phyloP scores from a whole-genome alignment of 768 basidiomycete genomes.

The Lepiota brunneoincarnata region DNA sequence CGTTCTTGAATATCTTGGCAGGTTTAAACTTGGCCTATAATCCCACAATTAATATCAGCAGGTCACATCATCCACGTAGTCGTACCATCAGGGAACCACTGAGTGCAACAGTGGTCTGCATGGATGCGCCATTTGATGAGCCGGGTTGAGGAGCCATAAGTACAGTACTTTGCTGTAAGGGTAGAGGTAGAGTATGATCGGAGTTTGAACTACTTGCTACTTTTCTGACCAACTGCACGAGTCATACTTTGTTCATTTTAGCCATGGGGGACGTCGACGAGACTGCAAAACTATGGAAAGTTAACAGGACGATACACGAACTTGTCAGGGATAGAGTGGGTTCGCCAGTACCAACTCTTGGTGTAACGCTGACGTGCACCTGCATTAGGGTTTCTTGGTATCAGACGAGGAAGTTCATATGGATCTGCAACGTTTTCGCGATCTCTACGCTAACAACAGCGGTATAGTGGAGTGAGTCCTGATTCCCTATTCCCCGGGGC shows the following conservation, averaged over 20 bases:
- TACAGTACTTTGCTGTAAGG: not conserved
- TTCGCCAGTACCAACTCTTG: constrained; percentile 13
- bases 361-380: constrained; percentile 23
- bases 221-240: constrained; percentile 15
- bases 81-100: constrained; percentile 51
- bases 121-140: constrained; percentile 9
- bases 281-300: constrained; percentile 90
- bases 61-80: not conserved
- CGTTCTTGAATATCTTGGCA: constrained; percentile 82
- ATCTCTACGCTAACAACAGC: constrained; percentile 64
- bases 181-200: constrained; percentile 30
- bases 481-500: not conserved
- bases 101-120: constrained; percentile 38
- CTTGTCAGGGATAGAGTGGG: constrained; percentile 91
- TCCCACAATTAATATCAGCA: constrained; percentile 8
- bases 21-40: constrained; percentile 75
- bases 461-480: constrained; percentile 82
- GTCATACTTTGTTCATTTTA: constrained; percentile 22
- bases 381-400: constrained; percentile 81
- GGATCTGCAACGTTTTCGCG: constrained; percentile 77
- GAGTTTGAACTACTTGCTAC: constrained; percentile 47
- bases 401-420: constrained; percentile 93
- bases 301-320: constrained; percentile 95
- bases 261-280: constrained; percentile 76
- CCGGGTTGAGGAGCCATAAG: not conserved